Percentiles rank a stretch among this genome's conserved stretches.
phyloP scores from a whole-genome alignment of 129 eudicot species.

The Pittosporum tobira region DNA sequence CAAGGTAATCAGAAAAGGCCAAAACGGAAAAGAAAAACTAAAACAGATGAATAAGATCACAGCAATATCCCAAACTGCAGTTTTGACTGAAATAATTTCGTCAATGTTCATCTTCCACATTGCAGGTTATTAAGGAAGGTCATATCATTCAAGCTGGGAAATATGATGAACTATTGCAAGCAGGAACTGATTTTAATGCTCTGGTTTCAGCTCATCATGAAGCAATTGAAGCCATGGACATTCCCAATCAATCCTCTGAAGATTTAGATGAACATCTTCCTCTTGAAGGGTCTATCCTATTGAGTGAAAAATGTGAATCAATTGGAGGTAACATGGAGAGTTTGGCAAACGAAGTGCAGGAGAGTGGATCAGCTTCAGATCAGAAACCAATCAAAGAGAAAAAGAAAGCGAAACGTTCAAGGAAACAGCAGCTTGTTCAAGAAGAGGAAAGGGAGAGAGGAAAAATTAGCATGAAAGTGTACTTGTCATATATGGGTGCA shows the following conservation, averaged over 20 bases:
- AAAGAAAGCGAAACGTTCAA: slow-evolving; percentile 70
- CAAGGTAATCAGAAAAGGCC: neutral
- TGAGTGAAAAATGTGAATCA: slow-evolving; percentile 32
- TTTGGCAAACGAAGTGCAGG: slow-evolving; percentile 36
- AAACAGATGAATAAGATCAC: too few relatives aligned
- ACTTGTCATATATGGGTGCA: slow-evolving; percentile 81
- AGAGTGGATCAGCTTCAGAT: slow-evolving; percentile 43
- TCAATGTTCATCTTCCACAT: slow-evolving; percentile 12
- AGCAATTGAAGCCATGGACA: slow-evolving; percentile 85
- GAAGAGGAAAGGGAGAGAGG: slow-evolving; percentile 95
- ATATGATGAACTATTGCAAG: slow-evolving; percentile 80
- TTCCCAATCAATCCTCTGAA: slow-evolving; percentile 48
- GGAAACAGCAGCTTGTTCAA: slow-evolving; percentile 78
- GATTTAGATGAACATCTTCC: slow-evolving; percentile 40
- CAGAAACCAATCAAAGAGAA: slow-evolving; percentile 58
- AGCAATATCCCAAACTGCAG: neutral
- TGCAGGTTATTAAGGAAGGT: slow-evolving; percentile 89
- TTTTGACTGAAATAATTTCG: neutral
- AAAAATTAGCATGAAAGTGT: slow-evolving; percentile 78
- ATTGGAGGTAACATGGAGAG: slow-evolving; percentile 24
- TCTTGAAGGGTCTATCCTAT: slow-evolving; percentile 14
- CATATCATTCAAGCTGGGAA: slow-evolving; percentile 73
- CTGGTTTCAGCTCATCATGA: slow-evolving; percentile 88
- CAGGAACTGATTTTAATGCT: slow-evolving; percentile 73
- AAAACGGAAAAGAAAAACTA: neutral